Conservation (phyloP, 805 yeast genomes). For the Schwanniomyces vanrijiae region DNA sequence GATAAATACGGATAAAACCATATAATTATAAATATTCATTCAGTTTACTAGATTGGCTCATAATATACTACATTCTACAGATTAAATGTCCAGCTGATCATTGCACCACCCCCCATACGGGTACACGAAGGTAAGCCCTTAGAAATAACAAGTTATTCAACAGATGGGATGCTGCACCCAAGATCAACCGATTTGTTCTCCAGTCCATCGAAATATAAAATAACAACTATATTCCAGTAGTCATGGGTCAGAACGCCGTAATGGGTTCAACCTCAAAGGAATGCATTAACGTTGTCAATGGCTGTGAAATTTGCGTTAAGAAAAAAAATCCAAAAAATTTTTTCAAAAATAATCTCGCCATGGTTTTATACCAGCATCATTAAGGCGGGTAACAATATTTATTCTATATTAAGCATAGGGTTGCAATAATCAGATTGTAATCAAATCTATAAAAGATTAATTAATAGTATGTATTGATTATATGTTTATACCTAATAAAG, state of each 20-base stretch:
- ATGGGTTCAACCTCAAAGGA: constrained; percentile 69
- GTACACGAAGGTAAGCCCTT: constrained; percentile 75
- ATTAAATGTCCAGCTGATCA: constrained; percentile 52
- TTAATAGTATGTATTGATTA: too few relatives aligned
- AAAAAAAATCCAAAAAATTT: constrained; percentile 12
- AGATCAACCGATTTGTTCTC: constrained; percentile 62
- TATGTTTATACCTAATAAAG: too few relatives aligned
- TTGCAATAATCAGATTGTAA: neutral
- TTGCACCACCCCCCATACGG: constrained; percentile 73
- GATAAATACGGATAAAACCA: too few relatives aligned
- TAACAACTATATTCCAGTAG: constrained; percentile 57
- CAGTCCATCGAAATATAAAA: constrained; percentile 51
- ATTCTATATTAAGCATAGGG: neutral
- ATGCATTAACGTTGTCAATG: constrained; percentile 61
- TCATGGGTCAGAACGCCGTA: constrained; percentile 70
- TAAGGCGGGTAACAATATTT: constrained; percentile 23
- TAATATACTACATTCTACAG: neutral
- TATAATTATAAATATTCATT: too few relatives aligned
- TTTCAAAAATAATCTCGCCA: neutral
- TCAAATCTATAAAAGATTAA: neutral
- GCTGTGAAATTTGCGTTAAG: constrained; percentile 66
- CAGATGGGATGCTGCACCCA: constrained; percentile 74
- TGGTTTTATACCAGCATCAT: neutral
- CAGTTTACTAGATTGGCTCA: too few relatives aligned
- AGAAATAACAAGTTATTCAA: constrained; percentile 44